Conservation (phyloP, 2,329 filamentous ascomycete species). For the Cryphonectria naterciae region DNA sequence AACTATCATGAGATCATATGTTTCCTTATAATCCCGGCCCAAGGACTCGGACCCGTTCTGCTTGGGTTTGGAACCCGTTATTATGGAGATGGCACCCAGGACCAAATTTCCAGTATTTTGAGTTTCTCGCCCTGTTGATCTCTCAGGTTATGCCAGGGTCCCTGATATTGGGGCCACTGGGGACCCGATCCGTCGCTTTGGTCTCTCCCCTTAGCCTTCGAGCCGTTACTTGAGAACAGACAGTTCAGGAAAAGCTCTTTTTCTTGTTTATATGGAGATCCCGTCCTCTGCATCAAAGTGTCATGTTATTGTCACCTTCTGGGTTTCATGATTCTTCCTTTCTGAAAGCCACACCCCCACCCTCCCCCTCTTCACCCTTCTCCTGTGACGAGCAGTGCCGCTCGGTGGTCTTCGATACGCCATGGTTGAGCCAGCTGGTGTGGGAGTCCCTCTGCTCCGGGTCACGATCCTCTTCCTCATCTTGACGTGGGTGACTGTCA, state of each 20-base stretch:
- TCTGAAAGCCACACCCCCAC: background rate
- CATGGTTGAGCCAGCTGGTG: conserved; percentile 35
- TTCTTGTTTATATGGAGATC: background rate
- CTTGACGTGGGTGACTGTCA: conserved; percentile 34
- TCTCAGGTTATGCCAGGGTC: background rate
- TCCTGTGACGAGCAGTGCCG: background rate
- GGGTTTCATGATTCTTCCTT: background rate
- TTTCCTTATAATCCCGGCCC: background rate
- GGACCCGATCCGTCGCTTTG: background rate
- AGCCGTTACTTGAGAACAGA: background rate
- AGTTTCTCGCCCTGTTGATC: background rate
- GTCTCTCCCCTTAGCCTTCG: background rate
- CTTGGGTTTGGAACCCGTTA: background rate
- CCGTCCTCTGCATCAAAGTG: background rate
- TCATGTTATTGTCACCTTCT: background rate
- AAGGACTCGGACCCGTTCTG: background rate
- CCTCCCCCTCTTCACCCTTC: background rate
- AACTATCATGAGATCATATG: background rate
- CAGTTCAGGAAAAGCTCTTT: background rate
- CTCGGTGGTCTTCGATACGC: conserved; percentile 12
- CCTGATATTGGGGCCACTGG: background rate
- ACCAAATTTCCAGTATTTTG: background rate
- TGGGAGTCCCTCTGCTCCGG: conserved; percentile 35
- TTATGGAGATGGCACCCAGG: background rate
- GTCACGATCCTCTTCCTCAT: conserved; percentile 33